Evolutionary conservation across 441 rosid species (phyloP).

Genomic region (Erodium trifolium): DNA sequence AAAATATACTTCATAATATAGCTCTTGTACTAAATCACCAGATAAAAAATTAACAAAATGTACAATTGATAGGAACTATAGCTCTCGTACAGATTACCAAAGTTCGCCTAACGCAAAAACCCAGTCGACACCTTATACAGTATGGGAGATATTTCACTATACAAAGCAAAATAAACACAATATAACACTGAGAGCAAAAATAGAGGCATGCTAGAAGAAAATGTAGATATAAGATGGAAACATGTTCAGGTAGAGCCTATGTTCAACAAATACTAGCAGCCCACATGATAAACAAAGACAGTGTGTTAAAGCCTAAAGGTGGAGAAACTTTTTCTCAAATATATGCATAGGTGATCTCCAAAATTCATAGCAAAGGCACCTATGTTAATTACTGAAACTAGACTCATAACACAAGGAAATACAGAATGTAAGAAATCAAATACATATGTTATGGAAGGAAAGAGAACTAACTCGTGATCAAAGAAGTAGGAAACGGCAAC

Average conservation of each 20-base stretch:
- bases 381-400: not conserved
- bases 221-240: not conserved
- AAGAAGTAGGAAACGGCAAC: constrained; percentile 93
- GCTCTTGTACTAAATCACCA: not conserved
- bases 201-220: not conserved
- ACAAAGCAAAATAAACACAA: not conserved
- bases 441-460: constrained; percentile 14
- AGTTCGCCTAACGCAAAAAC: not conserved
- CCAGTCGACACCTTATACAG: not conserved
- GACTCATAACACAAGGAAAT: not conserved
- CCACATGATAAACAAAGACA: not conserved
- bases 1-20: not conserved
- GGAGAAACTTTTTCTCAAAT: not conserved
- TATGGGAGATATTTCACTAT: not conserved
- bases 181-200: not conserved
- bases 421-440: constrained; percentile 1
- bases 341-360: not conserved
- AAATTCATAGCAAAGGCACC: not conserved
- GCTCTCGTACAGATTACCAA: not conserved
- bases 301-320: not conserved
- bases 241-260: not conserved
- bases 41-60: not conserved
- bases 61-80: not conserved
- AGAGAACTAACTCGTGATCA: constrained; percentile 80
- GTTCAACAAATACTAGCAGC: not conserved